These are phyloP conservation scores for Aphanomyces invadans DNA, from an alignment of 352 stramenopile genomes.

Conservation along the genomic window DNA sequence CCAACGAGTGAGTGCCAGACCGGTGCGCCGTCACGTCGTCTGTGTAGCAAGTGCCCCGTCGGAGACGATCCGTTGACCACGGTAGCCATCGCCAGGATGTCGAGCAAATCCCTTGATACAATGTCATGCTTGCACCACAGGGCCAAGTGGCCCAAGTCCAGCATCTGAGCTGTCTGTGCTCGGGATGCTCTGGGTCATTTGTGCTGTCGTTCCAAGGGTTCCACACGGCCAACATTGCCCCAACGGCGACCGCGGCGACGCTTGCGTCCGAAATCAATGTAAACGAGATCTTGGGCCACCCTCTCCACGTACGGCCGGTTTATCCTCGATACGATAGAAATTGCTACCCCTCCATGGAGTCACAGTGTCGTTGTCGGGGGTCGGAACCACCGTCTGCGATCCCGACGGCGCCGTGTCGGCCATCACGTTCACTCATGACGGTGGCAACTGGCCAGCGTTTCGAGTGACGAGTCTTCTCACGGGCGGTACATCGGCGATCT, in stretches of 20 bases:
- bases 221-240: conserved; percentile 45
- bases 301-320: too few relatives aligned
- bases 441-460: conserved; percentile 42
- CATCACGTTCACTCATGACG: conserved; percentile 66
- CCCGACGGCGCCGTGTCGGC: conserved; percentile 34
- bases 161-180: conserved; percentile 42
- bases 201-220: conserved; percentile 54
- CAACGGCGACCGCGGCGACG: conserved; percentile 30
- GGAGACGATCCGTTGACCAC: conserved; percentile 59
- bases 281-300: neutral
- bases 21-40: too few relatives aligned
- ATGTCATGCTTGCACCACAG: too few relatives aligned
- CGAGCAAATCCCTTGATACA: neutral
- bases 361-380: conserved; percentile 28
- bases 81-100: too few relatives aligned
- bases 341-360: conserved; percentile 52
- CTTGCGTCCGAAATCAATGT: conserved; percentile 49
- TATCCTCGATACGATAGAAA: too few relatives aligned
- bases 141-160: conserved; percentile 36
- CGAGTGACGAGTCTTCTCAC: conserved; percentile 43
- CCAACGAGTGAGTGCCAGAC: too few relatives aligned
- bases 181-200: conserved; percentile 46
- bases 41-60: conserved; percentile 33
- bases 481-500: conserved; percentile 26
- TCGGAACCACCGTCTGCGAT: conserved; percentile 33